Conservation (phyloP, 2,329 filamentous ascomycete species). For the Epicoccum nigrum region DNA sequence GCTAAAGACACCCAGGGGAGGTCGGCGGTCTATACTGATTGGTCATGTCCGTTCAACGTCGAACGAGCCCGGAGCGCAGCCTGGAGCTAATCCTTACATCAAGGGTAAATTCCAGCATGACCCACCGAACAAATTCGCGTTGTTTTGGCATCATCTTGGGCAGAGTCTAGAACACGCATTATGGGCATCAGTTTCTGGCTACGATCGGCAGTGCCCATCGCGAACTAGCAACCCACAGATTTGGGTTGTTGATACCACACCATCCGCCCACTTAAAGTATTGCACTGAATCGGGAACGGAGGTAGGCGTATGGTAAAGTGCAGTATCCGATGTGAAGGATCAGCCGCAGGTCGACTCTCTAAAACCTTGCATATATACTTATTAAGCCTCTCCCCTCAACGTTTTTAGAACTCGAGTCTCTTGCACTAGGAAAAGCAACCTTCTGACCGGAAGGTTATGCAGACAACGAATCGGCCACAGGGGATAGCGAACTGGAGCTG, state of each 20-base stretch:
- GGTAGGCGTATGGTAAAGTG: background rate
- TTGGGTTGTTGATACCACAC: background rate
- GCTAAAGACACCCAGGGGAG: slow-evolving; percentile 16
- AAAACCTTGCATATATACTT: no score
- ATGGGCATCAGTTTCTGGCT: slow-evolving; percentile 19
- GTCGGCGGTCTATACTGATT: slow-evolving; percentile 23
- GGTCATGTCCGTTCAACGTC: slow-evolving; percentile 19
- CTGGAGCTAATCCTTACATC: slow-evolving; percentile 28
- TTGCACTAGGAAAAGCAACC: slow-evolving; percentile 16
- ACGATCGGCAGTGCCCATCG: slow-evolving; percentile 25
- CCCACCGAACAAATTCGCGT: slow-evolving; percentile 35
- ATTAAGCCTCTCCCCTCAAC: no score
- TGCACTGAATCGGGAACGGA: slow-evolving; percentile 3
- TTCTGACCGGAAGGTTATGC: slow-evolving; percentile 16
- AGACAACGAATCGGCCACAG: slow-evolving; percentile 21
- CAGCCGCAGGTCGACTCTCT: no score
- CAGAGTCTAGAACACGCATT: slow-evolving; percentile 44
- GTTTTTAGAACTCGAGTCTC: background rate
- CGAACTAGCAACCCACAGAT: slow-evolving; percentile 8
- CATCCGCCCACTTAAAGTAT: slow-evolving; percentile 1
- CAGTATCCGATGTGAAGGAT: background rate
- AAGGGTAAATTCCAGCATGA: slow-evolving; percentile 32
- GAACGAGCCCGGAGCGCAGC: slow-evolving; percentile 22
- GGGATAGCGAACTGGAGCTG: slow-evolving; percentile 24
- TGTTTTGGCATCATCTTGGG: slow-evolving; percentile 32